Conservation (phyloP, 352 stramenopile species). For the Pythium aristosporum region DNA sequence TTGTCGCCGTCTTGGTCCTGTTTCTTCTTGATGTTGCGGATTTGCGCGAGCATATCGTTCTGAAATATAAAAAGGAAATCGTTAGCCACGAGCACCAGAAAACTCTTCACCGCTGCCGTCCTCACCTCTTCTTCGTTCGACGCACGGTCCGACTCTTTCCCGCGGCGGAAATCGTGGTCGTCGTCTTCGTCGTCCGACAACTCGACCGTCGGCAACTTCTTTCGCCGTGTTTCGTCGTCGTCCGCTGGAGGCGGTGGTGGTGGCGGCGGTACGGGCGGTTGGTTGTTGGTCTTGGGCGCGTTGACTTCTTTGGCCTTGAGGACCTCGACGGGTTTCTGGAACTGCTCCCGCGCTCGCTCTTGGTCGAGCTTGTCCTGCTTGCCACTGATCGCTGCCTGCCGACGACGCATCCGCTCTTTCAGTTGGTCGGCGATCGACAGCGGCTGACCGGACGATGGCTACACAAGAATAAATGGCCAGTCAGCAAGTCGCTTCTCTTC, state of each 20-base stretch:
- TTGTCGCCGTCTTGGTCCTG: conserved; percentile 46
- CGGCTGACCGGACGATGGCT: conserved; percentile 40
- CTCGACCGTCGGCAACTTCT: conserved; percentile 60
- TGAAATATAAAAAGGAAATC: conserved; percentile 13
- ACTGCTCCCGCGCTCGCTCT: conserved; percentile 64
- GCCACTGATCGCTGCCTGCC: conserved; percentile 75
- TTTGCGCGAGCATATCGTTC: conserved; percentile 77
- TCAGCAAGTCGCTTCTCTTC: not conserved
- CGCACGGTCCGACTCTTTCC: conserved; percentile 46
- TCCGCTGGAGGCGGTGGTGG: conserved; percentile 24
- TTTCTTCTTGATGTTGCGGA: conserved; percentile 83
- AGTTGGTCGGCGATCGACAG: conserved; percentile 82
- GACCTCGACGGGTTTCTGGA: conserved; percentile 70
- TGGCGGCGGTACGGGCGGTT: conserved; percentile 37
- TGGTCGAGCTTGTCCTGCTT: conserved; percentile 85
- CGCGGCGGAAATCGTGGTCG: conserved; percentile 17
- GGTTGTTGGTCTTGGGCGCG: conserved; percentile 23
- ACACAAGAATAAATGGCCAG: conserved; percentile 3
- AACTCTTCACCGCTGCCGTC: too few relatives aligned
- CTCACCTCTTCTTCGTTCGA: conserved; percentile 71
- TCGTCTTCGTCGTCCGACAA: conserved; percentile 85
- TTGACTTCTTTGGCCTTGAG: conserved; percentile 80
- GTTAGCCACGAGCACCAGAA: too few relatives aligned
- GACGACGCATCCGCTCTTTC: conserved; percentile 75
- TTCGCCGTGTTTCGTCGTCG: conserved; percentile 25